Percentiles rank a stretch among this genome's conserved stretches.
Conservation (phyloP, 2,329 filamentous ascomycete genomes). For the Colletotrichum tropicicola region DNA sequence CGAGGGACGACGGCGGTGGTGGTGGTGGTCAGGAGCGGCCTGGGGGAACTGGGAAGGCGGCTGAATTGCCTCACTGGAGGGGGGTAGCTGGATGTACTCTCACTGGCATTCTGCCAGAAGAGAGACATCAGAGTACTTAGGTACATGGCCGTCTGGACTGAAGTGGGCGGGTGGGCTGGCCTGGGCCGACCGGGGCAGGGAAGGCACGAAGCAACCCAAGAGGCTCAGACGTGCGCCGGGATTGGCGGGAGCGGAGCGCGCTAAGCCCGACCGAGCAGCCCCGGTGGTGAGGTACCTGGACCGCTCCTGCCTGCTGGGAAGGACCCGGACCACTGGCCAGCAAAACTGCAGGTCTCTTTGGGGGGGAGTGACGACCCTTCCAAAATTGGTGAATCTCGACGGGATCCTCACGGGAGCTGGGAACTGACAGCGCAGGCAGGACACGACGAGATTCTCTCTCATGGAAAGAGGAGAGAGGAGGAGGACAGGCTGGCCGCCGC, state of each 20-base stretch:
- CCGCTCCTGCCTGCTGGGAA: conserved; percentile 8
- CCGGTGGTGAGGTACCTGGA: conserved; percentile 3
- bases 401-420: conserved; percentile 7
- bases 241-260: conserved; percentile 23
- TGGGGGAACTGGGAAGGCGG: conserved; percentile 18
- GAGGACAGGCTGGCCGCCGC: not conserved
- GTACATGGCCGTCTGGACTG: conserved; percentile 5
- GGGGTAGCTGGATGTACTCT: not conserved
- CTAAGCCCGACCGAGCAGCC: conserved; percentile 9
- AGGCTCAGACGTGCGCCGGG: conserved; percentile 30
- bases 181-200: conserved; percentile 13
- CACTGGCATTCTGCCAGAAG: not conserved
- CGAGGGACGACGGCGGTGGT: too few species aligned
- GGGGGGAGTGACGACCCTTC: conserved; percentile 2
- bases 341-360: too few species aligned
- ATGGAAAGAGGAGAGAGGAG: not conserved
- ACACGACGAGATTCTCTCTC: too few species aligned
- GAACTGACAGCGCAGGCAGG: not conserved
- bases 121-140: not conserved
- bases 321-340: conserved; percentile 14
- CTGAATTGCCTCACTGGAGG: conserved; percentile 21
- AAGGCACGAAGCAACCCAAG: conserved; percentile 27
- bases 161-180: not conserved
- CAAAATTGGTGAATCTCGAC: conserved; percentile 10
- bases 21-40: conserved; percentile 1